Base-by-base conservation (phyloP, 176 grass and related monocot genomes). In the Bonia amplexicaulis region DNA sequence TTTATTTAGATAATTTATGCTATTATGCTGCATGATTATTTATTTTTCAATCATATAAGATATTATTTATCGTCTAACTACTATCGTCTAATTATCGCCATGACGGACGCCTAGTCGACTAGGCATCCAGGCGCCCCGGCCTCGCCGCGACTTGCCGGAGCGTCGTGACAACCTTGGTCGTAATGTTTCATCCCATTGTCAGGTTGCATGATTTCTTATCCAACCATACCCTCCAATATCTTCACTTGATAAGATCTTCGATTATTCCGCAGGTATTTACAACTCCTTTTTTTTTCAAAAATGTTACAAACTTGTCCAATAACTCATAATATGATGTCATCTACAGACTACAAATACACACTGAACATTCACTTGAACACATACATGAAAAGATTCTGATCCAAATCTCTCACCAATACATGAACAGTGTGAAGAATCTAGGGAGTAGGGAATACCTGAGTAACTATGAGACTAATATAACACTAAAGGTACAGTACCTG, bases 261-360 rank as follows among this genome's bases (percentile, higher is more conserved):
- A 53, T 73, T 87, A 74, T 84, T 86, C 60, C 10, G 19, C 80
- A 52, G 60, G 40, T 87, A 84, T 87, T 42, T 84, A 84, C 80
- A 90, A 35, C 74, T 73, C 80, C 39, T 10, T 23, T 66, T 78
- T 27, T 44, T 77, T 47, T 31, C 40, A 87, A 90, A 87, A 90
- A 22, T 73, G 61, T 74, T 80, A 80, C 69, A 51, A 62, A 79
- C 45, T 74, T 87, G 31, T 67, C 69, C 84, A 75, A 69, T 79
- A 86, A 66, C 54, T 79, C 41, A 35, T 52, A 73, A 84, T 61
- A 46, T 25, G 12, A 61, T 49, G 41, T 78, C 74, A 49, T n/a
- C 69, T 80, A 74, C 75, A 74, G 29, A 79, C 71, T 77, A 69
- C 69, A 80, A 80, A 60, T 89, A 80, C 66, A 37, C 71, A 85